Percentiles rank a stretch among this genome's conserved stretches.
Conservation (phyloP, 257 asterid species). For the Capsicum rhomboideum region DNA sequence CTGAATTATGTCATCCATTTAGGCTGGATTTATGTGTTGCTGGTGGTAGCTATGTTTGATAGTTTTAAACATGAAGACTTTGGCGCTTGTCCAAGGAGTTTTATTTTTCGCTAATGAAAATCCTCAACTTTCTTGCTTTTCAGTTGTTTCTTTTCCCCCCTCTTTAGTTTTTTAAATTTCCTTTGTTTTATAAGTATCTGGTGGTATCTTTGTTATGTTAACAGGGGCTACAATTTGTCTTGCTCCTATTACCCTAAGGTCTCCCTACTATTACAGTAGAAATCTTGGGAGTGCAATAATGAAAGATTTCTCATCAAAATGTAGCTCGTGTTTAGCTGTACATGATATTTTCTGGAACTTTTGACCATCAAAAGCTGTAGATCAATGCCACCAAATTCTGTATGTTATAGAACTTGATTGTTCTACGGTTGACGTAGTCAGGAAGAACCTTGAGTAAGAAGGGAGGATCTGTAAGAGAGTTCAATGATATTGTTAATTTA, state of each 20-base stretch:
- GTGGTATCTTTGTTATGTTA: background rate
- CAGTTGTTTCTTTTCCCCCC: background rate
- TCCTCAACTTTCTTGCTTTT: background rate
- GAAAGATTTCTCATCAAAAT: no score
- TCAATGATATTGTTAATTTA: no score
- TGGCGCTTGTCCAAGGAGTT: background rate
- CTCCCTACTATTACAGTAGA: background rate
- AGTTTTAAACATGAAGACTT: background rate
- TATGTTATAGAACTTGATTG: no score
- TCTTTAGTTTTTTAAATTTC: background rate
- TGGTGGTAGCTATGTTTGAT: background rate
- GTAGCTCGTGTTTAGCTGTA: no score
- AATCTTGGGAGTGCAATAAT: background rate
- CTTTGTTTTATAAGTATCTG: background rate
- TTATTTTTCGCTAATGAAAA: background rate
- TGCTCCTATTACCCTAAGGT: background rate
- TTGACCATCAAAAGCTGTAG: no score
- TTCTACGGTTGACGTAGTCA: no score
- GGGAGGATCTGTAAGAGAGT: no score
- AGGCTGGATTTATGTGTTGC: background rate
- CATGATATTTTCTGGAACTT: no score
- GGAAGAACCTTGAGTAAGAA: no score
- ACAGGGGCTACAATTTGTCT: background rate
- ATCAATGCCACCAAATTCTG: no score
- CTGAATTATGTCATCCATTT: background rate